A percentile compares a stretch with the other conserved stretches of the same genome.
phyloP scores from a whole-genome alignment of 1,139 yeast genomes.

The Pichia sp. region DNA sequence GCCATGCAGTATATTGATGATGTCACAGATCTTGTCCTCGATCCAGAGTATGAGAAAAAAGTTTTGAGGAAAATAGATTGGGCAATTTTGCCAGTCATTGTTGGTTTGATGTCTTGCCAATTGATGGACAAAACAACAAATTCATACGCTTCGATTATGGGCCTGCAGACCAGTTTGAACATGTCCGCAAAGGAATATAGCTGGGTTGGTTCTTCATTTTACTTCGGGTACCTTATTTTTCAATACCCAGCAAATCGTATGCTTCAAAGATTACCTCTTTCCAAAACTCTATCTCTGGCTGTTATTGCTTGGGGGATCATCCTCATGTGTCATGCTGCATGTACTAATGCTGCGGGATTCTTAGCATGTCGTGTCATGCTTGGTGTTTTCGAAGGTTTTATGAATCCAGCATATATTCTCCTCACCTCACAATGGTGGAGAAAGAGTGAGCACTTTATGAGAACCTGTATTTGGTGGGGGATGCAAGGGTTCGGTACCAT shows the following conservation, averaged over 20 bases:
- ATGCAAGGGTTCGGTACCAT: conserved; percentile 55
- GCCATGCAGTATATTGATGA: conserved; percentile 18
- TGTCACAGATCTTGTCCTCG: conserved; percentile 21
- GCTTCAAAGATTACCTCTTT: conserved; percentile 25
- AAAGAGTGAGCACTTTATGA: conserved; percentile 47
- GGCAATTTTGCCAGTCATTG: conserved; percentile 50
- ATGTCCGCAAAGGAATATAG: conserved; percentile 41
- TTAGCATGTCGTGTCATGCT: conserved; percentile 41
- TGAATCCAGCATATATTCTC: conserved; percentile 58
- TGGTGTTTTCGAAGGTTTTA: conserved; percentile 54
- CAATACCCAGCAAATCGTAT: conserved; percentile 22
- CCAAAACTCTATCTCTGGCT: conserved; percentile 26
- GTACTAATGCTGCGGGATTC: conserved; percentile 37
- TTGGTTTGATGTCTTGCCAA: conserved; percentile 51
- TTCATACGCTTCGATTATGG: conserved; percentile 53
- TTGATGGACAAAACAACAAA: conserved; percentile 63
- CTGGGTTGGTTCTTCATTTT: conserved; percentile 23
- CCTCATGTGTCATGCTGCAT: conserved; percentile 39
- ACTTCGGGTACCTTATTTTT: conserved; percentile 22
- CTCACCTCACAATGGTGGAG: conserved; percentile 54
- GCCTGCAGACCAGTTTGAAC: conserved; percentile 37
- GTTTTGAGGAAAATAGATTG: conserved; percentile 49
- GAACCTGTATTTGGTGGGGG: conserved; percentile 49
- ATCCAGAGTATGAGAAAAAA: conserved; percentile 15
- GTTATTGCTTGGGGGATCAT: conserved; percentile 44